These are phyloP conservation scores for Boletus bicolor DNA, from an alignment of 768 basidiomycete species.

Conservation along the genomic window DNA sequence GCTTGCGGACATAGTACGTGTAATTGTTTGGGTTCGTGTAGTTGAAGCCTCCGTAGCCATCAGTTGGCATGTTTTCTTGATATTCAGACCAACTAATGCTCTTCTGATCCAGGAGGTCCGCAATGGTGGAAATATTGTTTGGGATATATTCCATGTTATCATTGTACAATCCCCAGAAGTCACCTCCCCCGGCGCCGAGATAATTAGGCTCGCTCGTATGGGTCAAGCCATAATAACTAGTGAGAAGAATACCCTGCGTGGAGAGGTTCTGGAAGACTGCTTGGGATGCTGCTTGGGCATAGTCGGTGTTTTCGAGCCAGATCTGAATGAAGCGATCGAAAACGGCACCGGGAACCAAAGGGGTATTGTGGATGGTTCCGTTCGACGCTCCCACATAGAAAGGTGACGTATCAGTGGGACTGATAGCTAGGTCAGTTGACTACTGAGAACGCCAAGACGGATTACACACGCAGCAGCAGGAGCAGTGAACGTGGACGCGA, in stretches of 20 bases:
- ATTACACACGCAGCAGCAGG: slow-evolving; percentile 22
- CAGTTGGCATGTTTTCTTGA: slow-evolving; percentile 52
- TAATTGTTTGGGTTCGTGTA: slow-evolving; percentile 32
- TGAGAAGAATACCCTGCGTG: slow-evolving; percentile 46
- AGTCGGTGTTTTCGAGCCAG: slow-evolving; percentile 63
- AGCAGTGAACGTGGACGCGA: slow-evolving; percentile 21
- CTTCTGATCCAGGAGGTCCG: slow-evolving; percentile 56
- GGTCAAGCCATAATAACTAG: slow-evolving; percentile 46
- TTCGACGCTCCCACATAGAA: slow-evolving; percentile 44
- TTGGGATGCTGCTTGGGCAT: slow-evolving; percentile 25
- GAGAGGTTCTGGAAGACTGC: slow-evolving; percentile 38
- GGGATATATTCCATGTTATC: slow-evolving; percentile 39
- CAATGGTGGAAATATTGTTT: slow-evolving; percentile 51
- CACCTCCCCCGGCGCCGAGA: slow-evolving; percentile 44
- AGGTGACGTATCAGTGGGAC: slow-evolving; percentile 24
- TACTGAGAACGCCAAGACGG: background rate
- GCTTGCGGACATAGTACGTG: slow-evolving; percentile 52
- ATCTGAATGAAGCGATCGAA: slow-evolving; percentile 49
- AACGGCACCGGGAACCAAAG: slow-evolving; percentile 38
- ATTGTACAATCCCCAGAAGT: slow-evolving; percentile 47
- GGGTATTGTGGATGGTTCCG: slow-evolving; percentile 36
- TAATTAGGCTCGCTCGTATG: slow-evolving; percentile 65
- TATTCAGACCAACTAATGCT: slow-evolving; percentile 60
- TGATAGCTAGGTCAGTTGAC: slow-evolving; percentile 4
- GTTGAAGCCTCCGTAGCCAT: slow-evolving; percentile 44